Conservation (phyloP, 441 rosid species). For the Macaranga tanarius region DNA sequence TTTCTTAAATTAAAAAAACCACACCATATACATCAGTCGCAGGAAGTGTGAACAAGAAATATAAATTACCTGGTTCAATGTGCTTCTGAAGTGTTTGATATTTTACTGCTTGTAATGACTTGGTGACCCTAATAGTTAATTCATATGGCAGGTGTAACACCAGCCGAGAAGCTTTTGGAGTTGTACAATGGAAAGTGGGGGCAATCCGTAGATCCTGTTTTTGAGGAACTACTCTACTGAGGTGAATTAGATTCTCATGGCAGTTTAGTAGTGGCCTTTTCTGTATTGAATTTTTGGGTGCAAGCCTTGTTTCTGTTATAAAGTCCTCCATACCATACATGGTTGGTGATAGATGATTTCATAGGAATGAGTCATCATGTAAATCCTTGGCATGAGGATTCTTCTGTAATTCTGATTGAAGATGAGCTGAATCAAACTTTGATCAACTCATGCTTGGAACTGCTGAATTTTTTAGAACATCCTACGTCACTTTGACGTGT, state of each 20-base stretch:
- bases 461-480: neutral
- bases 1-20: neutral
- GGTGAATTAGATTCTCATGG: conserved; percentile 18
- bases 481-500: neutral
- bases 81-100: neutral
- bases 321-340: conserved; percentile 6
- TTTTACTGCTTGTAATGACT: neutral
- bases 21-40: neutral
- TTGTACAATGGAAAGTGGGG: conserved; percentile 89
- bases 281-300: conserved; percentile 11
- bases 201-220: conserved; percentile 81
- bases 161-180: conserved; percentile 91
- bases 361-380: conserved; percentile 29
- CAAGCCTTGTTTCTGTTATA: conserved; percentile 17
- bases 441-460: neutral
- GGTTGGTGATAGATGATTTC: neutral
- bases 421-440: neutral
- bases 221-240: conserved; percentile 78
- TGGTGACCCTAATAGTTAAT: conserved; percentile 5
- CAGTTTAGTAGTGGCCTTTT: neutral
- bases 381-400: conserved; percentile 24
- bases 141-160: conserved; percentile 68
- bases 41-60: neutral
- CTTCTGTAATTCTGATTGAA: conserved; percentile 11
- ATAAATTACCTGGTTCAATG: neutral